Evolutionary conservation across 1,284 basidiomycete species (phyloP).

Genomic region (Leccinum brunneo-olivaceum): DNA sequence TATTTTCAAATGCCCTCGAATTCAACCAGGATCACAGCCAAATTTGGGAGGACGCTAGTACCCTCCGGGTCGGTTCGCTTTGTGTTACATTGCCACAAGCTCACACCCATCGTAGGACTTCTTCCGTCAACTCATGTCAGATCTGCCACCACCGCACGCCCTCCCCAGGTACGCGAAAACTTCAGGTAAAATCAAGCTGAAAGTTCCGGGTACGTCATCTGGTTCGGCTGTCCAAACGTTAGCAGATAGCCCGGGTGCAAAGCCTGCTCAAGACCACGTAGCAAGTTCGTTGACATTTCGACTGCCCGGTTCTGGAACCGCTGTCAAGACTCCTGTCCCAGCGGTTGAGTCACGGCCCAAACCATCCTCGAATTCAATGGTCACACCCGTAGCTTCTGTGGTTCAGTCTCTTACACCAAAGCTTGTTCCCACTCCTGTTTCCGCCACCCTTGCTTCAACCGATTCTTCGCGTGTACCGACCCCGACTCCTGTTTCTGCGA

Average conservation of each 20-base stretch:
- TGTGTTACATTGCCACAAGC: constrained; percentile 3
- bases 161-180: constrained; percentile 56
- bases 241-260: constrained; percentile 13
- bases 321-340: constrained; percentile 19
- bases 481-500: constrained; percentile 12
- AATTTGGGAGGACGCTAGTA: constrained; percentile 70
- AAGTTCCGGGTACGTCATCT: constrained; percentile 37
- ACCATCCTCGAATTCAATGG: constrained; percentile 10
- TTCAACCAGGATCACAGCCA: constrained; percentile 74
- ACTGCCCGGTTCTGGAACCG: constrained; percentile 22
- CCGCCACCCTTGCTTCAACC: constrained; percentile 19
- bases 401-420: constrained; percentile 15
- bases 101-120: constrained; percentile 43
- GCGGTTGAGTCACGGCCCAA: constrained; percentile 19
- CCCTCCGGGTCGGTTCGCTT: constrained; percentile 47
- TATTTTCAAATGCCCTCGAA: constrained; percentile 85
- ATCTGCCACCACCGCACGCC: constrained; percentile 58
- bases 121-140: constrained; percentile 68
- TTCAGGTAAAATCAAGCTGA: constrained; percentile 61
- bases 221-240: constrained; percentile 10
- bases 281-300: constrained; percentile 26
- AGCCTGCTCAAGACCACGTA: constrained; percentile 20
- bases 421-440: constrained; percentile 16
- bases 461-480: constrained; percentile 21
- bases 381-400: constrained; percentile 21